Evolutionary conservation across 371 early-diverging fungal species (phyloP), one percentile per base, ranked within the genome.

Genomic region (Batkoa obscura): DNA sequence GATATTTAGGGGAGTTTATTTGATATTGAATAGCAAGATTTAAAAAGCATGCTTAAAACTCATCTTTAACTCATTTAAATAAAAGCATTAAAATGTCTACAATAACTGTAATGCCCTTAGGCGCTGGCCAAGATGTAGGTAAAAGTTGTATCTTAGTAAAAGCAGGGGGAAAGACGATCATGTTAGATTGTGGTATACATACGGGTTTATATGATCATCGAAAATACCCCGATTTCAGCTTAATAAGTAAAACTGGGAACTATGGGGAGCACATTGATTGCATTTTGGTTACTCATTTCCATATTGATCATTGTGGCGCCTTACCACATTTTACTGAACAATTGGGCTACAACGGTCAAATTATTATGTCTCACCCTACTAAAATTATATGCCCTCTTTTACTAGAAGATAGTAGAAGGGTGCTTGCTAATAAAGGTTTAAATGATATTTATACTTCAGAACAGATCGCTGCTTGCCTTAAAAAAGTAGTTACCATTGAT

Each of bases 141-240:
- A 71, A 90, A 66, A 86, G 87, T 46, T 96, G 95, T 58, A 81
- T 97, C 61, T 68, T 95, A 38, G 84, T 89, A 49, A 81, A 86
- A 2, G 74, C 95, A 36, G 83, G 88, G 45, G 83, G 82, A 37
- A 85, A 84, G 65, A 91, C 84, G 51, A 85, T 96, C 34, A 93
- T 97, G 94, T 83, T 97, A 64, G 98, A 97, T 72, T 97, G 98
- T 67, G 97, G 97, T 10, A 85, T 89, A 83, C 97, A 99, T 71
- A 96, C 97, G 94, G 99, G 98, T 2, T 97, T 89, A 71, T 81
- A 80, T 53, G 99, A 98, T 67, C 76, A 76, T 39, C 76, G 99
- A 52, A 80, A 94, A 49, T 99, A 94, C 63, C 99, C 99, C 3
- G 98, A 99, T 69, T 99, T 99, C 60, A 37, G 75, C 82, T 60